A percentile compares a stretch with the other conserved stretches of the same genome.
These are phyloP conservation scores for Anisodus acutangulus DNA, from an alignment of 257 asterid genomes.

Conservation along the genomic window DNA sequence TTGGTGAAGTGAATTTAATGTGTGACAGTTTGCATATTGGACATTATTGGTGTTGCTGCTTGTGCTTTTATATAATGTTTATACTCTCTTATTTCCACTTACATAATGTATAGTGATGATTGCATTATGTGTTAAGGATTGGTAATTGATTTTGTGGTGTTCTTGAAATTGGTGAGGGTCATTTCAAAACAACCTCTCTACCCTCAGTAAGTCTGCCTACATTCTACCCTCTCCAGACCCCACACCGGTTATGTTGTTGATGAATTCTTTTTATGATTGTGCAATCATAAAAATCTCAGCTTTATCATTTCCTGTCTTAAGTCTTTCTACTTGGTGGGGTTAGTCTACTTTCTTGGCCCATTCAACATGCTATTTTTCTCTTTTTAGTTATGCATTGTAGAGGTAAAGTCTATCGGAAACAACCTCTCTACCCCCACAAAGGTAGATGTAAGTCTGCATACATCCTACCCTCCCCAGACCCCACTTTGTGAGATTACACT, in stretches of 20 bases:
- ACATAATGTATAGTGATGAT: background rate
- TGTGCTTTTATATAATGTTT: background rate
- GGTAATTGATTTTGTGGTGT: background rate
- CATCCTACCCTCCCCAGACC: no score
- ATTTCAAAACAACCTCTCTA: no score
- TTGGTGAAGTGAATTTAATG: constrained; percentile 30
- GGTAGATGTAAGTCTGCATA: no score
- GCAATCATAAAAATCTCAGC: constrained; percentile 9
- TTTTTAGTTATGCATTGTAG: background rate
- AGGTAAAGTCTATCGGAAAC: no score
- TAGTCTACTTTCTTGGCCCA: background rate
- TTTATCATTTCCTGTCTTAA: background rate
- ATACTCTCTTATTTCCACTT: constrained; percentile 2
- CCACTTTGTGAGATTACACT: no score
- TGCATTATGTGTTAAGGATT: background rate
- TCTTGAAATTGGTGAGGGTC: background rate
- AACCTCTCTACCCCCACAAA: no score
- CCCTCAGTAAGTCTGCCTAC: no score
- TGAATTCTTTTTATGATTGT: constrained; percentile 13
- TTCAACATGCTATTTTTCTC: background rate
- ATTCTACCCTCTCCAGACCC: no score
- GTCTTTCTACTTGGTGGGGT: background rate
- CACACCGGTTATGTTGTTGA: no score
- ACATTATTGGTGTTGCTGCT: constrained; percentile 19
- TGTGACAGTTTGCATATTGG: constrained; percentile 4